Evolutionary conservation across 2,329 filamentous ascomycete species (phyloP).

Genomic region (Apiospora arundinis): DNA sequence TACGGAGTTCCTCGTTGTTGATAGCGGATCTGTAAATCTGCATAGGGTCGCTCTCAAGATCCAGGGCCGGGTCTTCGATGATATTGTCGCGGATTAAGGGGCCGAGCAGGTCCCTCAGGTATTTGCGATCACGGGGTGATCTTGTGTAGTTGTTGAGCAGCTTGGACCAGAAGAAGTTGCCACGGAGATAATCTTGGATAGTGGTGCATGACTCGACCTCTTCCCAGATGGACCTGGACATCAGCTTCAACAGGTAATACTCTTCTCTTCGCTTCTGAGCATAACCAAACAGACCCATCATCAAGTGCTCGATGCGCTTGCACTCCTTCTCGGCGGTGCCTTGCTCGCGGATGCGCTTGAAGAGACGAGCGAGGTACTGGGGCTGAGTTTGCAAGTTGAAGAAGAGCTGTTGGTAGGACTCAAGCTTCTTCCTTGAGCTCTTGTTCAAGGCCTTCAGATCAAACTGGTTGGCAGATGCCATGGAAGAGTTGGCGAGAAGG

Average conservation of each 20-base stretch:
- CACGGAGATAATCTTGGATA: conserved; percentile 85
- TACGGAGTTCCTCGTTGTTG: conserved; percentile 96
- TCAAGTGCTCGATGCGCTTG: conserved; percentile 89
- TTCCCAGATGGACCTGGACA: conserved; percentile 82
- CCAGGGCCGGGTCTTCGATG: conserved; percentile 86
- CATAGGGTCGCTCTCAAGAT: conserved; percentile 95
- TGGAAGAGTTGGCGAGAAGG: conserved; percentile 85
- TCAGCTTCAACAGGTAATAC: conserved; percentile 91
- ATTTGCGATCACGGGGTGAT: conserved; percentile 91
- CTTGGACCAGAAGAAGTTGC: conserved; percentile 92
- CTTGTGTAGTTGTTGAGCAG: conserved; percentile 86
- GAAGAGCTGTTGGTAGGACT: conserved; percentile 96
- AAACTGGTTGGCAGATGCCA: conserved; percentile 88
- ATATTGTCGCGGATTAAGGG: conserved; percentile 89
- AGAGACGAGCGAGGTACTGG: conserved; percentile 89
- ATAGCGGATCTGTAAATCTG: conserved; percentile 96
- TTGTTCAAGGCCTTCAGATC: conserved; percentile 98
- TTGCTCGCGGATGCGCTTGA: conserved; percentile 82
- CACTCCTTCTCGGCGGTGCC: conserved; percentile 89
- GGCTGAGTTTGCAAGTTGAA: conserved; percentile 97
- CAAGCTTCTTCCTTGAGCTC: conserved; percentile 91
- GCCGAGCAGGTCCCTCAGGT: conserved; percentile 84
- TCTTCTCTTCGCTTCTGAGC: conserved; percentile 96
- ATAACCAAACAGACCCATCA: conserved; percentile 97
- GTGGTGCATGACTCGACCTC: conserved; percentile 77